A percentile compares a stretch with the other conserved stretches of the same genome.
Conservation (phyloP, 2,329 filamentous ascomycete genomes). For the Cercospora janseana region DNA sequence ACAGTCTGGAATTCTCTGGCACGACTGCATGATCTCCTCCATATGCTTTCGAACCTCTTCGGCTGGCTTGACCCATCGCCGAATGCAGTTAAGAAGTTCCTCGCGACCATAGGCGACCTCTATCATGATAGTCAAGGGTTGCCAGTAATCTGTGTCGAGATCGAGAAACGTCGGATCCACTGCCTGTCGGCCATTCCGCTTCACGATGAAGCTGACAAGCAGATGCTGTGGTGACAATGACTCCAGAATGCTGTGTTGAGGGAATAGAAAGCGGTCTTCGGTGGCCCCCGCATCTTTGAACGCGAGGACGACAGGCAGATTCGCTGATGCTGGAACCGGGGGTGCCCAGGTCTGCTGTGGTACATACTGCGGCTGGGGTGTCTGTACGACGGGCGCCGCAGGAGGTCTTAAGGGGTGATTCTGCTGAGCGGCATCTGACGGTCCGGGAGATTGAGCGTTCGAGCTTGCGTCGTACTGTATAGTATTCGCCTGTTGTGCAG, state of each 20-base stretch:
- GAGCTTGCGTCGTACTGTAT: slow-evolving; percentile 29
- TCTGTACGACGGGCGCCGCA: slow-evolving; percentile 15
- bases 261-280: slow-evolving; percentile 75
- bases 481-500: slow-evolving; percentile 18
- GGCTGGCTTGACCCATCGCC: slow-evolving; percentile 55
- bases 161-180: slow-evolving; percentile 35
- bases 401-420: slow-evolving; percentile 10
- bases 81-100: slow-evolving; percentile 54
- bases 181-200: slow-evolving; percentile 67
- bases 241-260: slow-evolving; percentile 74
- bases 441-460: slow-evolving; percentile 9
- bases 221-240: slow-evolving; percentile 55
- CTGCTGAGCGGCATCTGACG: slow-evolving; percentile 13
- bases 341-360: slow-evolving; percentile 30
- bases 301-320: slow-evolving; percentile 68
- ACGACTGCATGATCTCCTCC: slow-evolving; percentile 57
- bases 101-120: slow-evolving; percentile 54
- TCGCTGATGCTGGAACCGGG: slow-evolving; percentile 40
- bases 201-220: slow-evolving; percentile 73
- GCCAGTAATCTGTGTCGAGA: slow-evolving; percentile 66
- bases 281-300: slow-evolving; percentile 57
- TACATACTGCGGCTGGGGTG: slow-evolving; percentile 16
- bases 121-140: slow-evolving; percentile 64
- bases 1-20: slow-evolving; percentile 54
- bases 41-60: slow-evolving; percentile 56